phyloP scores from a whole-genome alignment of 1,139 yeast species.

The Blastobotrys serpentis region DNA sequence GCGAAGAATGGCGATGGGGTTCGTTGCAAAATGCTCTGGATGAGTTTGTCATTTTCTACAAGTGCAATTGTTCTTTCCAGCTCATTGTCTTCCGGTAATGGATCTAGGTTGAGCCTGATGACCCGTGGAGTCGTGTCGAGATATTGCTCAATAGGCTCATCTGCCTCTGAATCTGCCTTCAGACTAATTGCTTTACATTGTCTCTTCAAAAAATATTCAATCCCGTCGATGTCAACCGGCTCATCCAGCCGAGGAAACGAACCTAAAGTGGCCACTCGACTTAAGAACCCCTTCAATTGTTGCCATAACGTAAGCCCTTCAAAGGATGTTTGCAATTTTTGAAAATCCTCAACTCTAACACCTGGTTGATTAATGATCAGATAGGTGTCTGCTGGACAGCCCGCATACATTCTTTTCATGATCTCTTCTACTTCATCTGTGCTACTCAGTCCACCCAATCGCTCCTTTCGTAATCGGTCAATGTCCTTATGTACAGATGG shows the following conservation, averaged over 20 bases:
- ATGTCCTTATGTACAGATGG: slow-evolving; percentile 29
- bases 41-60: slow-evolving; percentile 49
- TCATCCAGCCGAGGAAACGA: slow-evolving; percentile 55
- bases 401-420: slow-evolving; percentile 50
- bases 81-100: slow-evolving; percentile 44
- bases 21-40: slow-evolving; percentile 33
- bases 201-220: slow-evolving; percentile 46
- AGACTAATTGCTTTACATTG: slow-evolving; percentile 52
- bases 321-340: slow-evolving; percentile 36
- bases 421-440: slow-evolving; percentile 46
- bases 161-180: slow-evolving; percentile 35
- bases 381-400: slow-evolving; percentile 70
- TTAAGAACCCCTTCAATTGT: slow-evolving; percentile 53
- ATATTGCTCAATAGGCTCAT: slow-evolving; percentile 43
- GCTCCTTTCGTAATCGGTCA: slow-evolving; percentile 23
- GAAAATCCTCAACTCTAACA: slow-evolving; percentile 55
- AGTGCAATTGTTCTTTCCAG: slow-evolving; percentile 37
- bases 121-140: slow-evolving; percentile 62
- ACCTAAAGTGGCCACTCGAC: slow-evolving; percentile 61
- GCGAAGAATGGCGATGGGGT: slow-evolving; percentile 36
- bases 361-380: slow-evolving; percentile 73
- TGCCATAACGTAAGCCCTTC: slow-evolving; percentile 46
- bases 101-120: slow-evolving; percentile 54
- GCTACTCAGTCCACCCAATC: slow-evolving; percentile 32
- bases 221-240: slow-evolving; percentile 48